Evolutionary conservation across 2,329 filamentous ascomycete genomes (phyloP).

Genomic region (Alternaria ventricosa): DNA sequence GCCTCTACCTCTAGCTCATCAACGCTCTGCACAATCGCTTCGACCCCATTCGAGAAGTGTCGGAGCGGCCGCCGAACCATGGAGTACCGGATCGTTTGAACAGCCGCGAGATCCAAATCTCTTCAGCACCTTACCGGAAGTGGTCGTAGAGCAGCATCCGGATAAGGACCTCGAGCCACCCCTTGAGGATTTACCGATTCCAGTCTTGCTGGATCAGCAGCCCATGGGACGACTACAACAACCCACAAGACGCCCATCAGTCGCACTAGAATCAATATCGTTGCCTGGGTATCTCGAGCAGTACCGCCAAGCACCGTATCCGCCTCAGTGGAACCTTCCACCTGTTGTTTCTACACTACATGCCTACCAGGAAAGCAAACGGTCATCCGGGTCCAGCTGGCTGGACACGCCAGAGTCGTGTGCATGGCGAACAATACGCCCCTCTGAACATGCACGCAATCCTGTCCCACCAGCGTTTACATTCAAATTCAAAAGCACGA

Average conservation of each 20-base stretch:
- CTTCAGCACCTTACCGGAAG: slow-evolving; percentile 24
- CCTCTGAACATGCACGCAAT: slow-evolving; percentile 17
- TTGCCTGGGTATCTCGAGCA: slow-evolving; percentile 36
- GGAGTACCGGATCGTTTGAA: slow-evolving; percentile 24
- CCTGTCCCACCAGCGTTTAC: slow-evolving; percentile 24
- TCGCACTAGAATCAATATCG: slow-evolving; percentile 14
- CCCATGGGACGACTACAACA: not conserved
- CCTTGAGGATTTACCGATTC: slow-evolving; percentile 16
- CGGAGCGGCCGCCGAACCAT: slow-evolving; percentile 17
- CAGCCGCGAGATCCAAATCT: slow-evolving; percentile 1
- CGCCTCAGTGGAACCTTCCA: slow-evolving; percentile 38
- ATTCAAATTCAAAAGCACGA: slow-evolving; percentile 33
- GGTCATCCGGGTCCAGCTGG: slow-evolving; percentile 28
- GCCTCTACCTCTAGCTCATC: not conserved
- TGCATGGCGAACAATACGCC: slow-evolving; percentile 31
- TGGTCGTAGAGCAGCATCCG: slow-evolving; percentile 4
- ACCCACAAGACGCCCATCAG: not conserved
- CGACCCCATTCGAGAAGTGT: slow-evolving; percentile 18
- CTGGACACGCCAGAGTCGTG: slow-evolving; percentile 29
- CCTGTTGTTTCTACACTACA: slow-evolving; percentile 32
- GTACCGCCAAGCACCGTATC: slow-evolving; percentile 39
- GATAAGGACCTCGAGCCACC: slow-evolving; percentile 10
- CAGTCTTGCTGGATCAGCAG: slow-evolving; percentile 12
- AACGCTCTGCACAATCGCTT: slow-evolving; percentile 4
- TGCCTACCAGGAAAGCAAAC: slow-evolving; percentile 15